Evolutionary conservation across 2,329 filamentous ascomycete species (phyloP).

Genomic region (Tympanopsis confertula): DNA sequence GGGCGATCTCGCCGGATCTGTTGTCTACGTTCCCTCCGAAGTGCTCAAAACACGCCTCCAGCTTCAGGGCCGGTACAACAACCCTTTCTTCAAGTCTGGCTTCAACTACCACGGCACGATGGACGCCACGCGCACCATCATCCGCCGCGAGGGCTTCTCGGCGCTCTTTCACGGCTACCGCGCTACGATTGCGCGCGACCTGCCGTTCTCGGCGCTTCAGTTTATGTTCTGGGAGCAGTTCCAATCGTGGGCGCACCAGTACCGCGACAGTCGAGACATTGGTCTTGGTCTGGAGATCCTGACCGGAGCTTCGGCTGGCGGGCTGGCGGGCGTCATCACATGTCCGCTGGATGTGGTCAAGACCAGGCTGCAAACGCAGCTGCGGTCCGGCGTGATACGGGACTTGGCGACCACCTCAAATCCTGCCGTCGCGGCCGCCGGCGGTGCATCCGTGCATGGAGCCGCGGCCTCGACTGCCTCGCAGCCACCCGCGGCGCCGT

Average conservation of each 20-base stretch:
- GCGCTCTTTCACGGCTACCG: conserved; percentile 94
- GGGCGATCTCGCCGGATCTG: conserved; percentile 80
- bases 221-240: conserved; percentile 98
- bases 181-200: conserved; percentile 83
- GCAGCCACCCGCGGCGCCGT: conserved; percentile 18
- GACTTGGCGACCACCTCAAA: conserved; percentile 12
- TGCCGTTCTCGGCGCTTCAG: conserved; percentile 91
- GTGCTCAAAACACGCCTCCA: conserved; percentile 95
- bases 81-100: conserved; percentile 82
- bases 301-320: conserved; percentile 81
- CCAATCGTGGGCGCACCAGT: conserved; percentile 67
- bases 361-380: conserved; percentile 87
- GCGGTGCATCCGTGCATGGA: conserved; percentile 9
- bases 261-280: conserved; percentile 72
- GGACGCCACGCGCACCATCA: conserved; percentile 77
- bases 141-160: conserved; percentile 66
- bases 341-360: conserved; percentile 97
- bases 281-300: conserved; percentile 75
- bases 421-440: conserved; percentile 7
- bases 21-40: conserved; percentile 93
- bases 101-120: conserved; percentile 88
- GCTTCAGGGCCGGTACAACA: conserved; percentile 88
- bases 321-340: conserved; percentile 84
- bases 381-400: conserved; percentile 30
- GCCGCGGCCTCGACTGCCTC: conserved; percentile 10